These are phyloP conservation scores for Gryganskiella cystojenkinii DNA, from an alignment of 192 early-diverging fungal genomes.

Conservation along the genomic window DNA sequence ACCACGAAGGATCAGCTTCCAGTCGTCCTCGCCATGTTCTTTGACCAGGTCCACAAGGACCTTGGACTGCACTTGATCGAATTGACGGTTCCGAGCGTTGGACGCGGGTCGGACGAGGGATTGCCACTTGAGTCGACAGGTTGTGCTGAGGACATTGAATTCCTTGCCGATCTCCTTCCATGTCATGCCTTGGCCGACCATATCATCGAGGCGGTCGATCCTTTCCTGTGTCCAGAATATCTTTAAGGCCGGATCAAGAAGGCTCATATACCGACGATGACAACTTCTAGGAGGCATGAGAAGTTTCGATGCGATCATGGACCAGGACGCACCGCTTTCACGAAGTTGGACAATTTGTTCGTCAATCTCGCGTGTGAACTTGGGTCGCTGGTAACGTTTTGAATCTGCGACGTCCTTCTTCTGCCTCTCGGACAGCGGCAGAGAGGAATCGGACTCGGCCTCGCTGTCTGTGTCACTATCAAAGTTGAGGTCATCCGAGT, in stretches of 20 bases:
- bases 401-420: background rate
- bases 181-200: constrained; percentile 25
- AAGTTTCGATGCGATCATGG: constrained; percentile 23
- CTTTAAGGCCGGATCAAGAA: constrained; percentile 14
- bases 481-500: too few relatives aligned
- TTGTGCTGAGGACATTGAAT: background rate
- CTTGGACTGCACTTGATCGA: constrained; percentile 40
- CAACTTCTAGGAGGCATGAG: constrained; percentile 24
- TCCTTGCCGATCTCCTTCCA: constrained; percentile 26
- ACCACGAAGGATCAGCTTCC: constrained; percentile 30
- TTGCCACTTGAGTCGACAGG: constrained; percentile 39
- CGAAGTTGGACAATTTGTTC: constrained; percentile 16
- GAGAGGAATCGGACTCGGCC: background rate
- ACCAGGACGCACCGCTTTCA: constrained; percentile 15
- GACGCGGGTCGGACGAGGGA: constrained; percentile 10
- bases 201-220: background rate
- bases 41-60: constrained; percentile 26
- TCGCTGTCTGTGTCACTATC: too few relatives aligned
- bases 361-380: constrained; percentile 40
- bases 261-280: constrained; percentile 23
- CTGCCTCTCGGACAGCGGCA: background rate
- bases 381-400: constrained; percentile 7
- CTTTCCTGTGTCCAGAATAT: constrained; percentile 16
- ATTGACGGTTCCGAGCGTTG: constrained; percentile 19
- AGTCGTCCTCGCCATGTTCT: constrained; percentile 38